These are phyloP conservation scores for Chloropicon primus DNA, from an alignment of 139 green algal species.

Conservation along the genomic window DNA sequence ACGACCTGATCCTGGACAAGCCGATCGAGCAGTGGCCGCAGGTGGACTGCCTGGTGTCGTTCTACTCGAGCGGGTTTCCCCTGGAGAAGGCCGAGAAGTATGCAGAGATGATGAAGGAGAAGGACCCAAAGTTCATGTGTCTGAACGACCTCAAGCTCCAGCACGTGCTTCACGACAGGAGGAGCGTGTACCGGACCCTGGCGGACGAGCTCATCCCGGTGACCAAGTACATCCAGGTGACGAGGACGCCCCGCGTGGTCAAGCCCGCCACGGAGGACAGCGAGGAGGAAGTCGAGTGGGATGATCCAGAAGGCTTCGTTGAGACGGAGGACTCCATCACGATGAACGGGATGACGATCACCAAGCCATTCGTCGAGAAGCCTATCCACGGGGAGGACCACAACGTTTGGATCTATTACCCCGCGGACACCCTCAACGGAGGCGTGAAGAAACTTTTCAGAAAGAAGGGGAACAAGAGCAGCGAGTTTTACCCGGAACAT, in stretches of 20 bases:
- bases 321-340: slow-evolving; percentile 1
- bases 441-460: slow-evolving; percentile 93
- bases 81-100: slow-evolving; percentile 87
- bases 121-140: neutral
- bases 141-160: neutral
- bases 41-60: neutral
- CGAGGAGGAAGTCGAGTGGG: neutral
- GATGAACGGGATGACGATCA: slow-evolving; percentile 49
- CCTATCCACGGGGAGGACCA: slow-evolving; percentile 87
- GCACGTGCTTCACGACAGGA: neutral
- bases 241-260: neutral
- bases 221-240: neutral
- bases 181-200: neutral
- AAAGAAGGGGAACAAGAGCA: slow-evolving; percentile 64
- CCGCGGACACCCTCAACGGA: slow-evolving; percentile 76
- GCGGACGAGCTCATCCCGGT: neutral
- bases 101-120: slow-evolving; percentile 38
- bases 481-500: slow-evolving; percentile 67
- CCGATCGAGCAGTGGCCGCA: slow-evolving; percentile 78
- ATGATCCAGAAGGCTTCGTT: neutral
- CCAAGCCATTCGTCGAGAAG: slow-evolving; percentile 99
- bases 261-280: neutral
- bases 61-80: slow-evolving; percentile 23
- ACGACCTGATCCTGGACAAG: slow-evolving; percentile 74
- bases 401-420: slow-evolving; percentile 98